These are phyloP conservation scores for Tetracentron sinense DNA, from an alignment of 164 flowering plant genomes.

Conservation along the genomic window DNA sequence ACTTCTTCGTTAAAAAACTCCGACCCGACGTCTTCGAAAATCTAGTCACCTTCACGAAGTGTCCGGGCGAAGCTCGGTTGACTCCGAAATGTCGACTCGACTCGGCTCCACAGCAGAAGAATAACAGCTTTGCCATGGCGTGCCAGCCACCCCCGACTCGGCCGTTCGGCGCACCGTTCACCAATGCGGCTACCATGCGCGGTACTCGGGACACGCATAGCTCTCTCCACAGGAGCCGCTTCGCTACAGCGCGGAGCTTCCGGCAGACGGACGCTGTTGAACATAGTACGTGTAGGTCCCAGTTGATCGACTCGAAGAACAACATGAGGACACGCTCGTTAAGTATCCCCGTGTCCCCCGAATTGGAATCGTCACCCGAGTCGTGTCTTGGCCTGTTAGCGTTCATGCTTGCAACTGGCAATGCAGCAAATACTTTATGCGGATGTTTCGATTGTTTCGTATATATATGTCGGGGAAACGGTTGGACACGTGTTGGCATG, in stretches of 20 bases:
- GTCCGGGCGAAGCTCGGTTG: constrained; percentile 44
- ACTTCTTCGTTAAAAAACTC: constrained; percentile 57
- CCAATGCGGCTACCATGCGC: constrained; percentile 41
- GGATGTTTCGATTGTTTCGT: background rate
- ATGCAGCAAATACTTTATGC: background rate
- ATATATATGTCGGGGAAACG: constrained; percentile 1
- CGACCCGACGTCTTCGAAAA: constrained; percentile 90
- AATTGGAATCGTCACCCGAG: constrained; percentile 22
- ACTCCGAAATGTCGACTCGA: constrained; percentile 46
- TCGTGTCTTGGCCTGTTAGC: constrained; percentile 17
- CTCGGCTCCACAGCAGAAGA: constrained; percentile 73
- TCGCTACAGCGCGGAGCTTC: constrained; percentile 64
- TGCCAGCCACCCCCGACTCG: constrained; percentile 66
- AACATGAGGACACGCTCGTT: constrained; percentile 61
- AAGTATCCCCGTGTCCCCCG: constrained; percentile 41
- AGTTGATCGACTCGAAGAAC: constrained; percentile 51
- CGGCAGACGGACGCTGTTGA: constrained; percentile 54
- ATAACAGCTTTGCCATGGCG: constrained; percentile 70
- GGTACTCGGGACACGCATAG: constrained; percentile 67
- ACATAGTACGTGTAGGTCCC: constrained; percentile 65
- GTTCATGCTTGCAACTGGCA: constrained; percentile 17
- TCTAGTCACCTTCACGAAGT: constrained; percentile 47
- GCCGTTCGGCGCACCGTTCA: constrained; percentile 29
- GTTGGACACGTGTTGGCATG: constrained; percentile 14
- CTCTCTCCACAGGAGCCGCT: constrained; percentile 67